Base-by-base conservation (phyloP, 1,139 yeast species). In the Blastobotrys indianensis region DNA sequence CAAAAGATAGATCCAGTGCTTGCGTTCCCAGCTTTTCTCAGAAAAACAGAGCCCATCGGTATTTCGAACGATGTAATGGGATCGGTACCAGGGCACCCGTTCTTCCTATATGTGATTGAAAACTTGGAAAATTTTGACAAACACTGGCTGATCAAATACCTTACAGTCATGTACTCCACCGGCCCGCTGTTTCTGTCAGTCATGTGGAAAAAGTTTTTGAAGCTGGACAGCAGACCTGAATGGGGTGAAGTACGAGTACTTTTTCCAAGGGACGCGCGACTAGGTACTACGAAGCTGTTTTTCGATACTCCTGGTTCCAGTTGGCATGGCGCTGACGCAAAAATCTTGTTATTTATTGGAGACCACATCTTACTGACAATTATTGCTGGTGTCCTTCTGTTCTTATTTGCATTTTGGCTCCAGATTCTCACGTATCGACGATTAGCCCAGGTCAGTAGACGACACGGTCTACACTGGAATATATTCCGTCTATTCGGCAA, bases 21-120 rank as follows among this genome's bases (percentile, higher is more conserved):
- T 50, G 75, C 85, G 1, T 85, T 79, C 5, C 88, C 95, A 0
- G 94, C 95, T 1, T 86, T 86, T 70, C 85, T 85, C 23, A 74
- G 97, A 51, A 85, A 85, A 63, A 88, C 97, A 0, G 69, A 77
- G 8, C 97, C 97, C 30, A 82, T 94, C 0, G 97, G 97, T 46
- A 80, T 88, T 44, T 85, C 95, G 12, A 88, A 88, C 64, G 96
- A 88, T 63, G 90, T 88, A 17, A 85, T 88, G 95, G 96, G 95
- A 11, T 70, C 94, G 2, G 80, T 84, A 11, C 95, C 95, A 32
- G 72, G 75, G 45, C 97, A 88, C 65, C 95, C 96, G 2, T 86
- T 87, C 67, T 86, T 86, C 69, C 63, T 73, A 44, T 82, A 82
- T 61, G 85, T 76, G 15, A 74, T 87, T 53, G 81, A 80, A 52